Evolutionary conservation across 2,329 filamentous ascomycete species (phyloP).

Genomic region (Rutstroemia sydowiana): DNA sequence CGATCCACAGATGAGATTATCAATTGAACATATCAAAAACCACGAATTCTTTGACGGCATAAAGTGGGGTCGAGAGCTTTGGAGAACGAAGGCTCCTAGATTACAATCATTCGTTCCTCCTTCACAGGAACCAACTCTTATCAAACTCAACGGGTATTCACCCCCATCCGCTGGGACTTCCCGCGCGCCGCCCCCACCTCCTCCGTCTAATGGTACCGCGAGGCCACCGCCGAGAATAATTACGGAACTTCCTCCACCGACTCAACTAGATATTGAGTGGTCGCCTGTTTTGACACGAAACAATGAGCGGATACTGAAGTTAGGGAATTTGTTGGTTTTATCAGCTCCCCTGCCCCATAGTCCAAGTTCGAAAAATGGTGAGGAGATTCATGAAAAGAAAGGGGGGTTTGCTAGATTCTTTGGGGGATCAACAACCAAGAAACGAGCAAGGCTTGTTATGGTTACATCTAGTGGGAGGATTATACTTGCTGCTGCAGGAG

Average conservation of each 20-base stretch:
- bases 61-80: conserved; percentile 73
- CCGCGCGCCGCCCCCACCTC: conserved; percentile 30
- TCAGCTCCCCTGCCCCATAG: conserved; percentile 71
- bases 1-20: conserved; percentile 75
- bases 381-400: conserved; percentile 80
- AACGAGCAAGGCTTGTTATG: conserved; percentile 87
- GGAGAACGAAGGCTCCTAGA: conserved; percentile 83
- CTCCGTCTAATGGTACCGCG: conserved; percentile 33
- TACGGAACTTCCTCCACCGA: conserved; percentile 92
- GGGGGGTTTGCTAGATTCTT: conserved; percentile 94
- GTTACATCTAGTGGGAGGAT: conserved; percentile 87
- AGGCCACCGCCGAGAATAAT: conserved; percentile 72
- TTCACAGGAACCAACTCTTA: conserved; percentile 63
- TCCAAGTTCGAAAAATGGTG: conserved; percentile 61
- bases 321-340: conserved; percentile 83
- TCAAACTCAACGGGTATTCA: conserved; percentile 56
- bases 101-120: conserved; percentile 78
- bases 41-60: conserved; percentile 92
- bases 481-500: conserved; percentile 81
- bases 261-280: conserved; percentile 96
- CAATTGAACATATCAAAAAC: conserved; percentile 93
- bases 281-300: conserved; percentile 84
- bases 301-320: conserved; percentile 89
- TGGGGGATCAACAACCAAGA: conserved; percentile 83
- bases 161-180: conserved; percentile 24